Conservation (phyloP, 257 asterid genomes). For the Lycium ferocissimum region DNA sequence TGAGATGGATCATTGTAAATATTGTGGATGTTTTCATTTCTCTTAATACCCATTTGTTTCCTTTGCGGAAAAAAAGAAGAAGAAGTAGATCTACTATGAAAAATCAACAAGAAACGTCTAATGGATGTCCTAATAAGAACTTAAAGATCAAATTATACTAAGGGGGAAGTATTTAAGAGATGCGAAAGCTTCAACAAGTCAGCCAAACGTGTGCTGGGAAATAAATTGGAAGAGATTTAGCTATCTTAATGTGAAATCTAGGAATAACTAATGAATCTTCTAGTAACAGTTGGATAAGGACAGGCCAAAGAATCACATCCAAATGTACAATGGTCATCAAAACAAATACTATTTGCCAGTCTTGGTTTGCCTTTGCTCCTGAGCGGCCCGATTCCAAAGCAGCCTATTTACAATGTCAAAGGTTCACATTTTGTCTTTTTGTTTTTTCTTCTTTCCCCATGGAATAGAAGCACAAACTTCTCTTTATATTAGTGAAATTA, state of each 20-base stretch:
- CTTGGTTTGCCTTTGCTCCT: neutral
- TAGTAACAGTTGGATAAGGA: neutral
- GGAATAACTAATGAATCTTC: neutral
- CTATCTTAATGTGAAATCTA: constrained; percentile 11
- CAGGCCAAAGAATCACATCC: neutral
- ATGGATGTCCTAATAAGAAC: neutral
- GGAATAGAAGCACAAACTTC: neutral
- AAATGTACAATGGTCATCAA: neutral
- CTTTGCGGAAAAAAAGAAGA: neutral
- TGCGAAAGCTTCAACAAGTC: neutral
- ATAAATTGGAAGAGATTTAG: neutral
- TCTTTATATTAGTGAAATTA: neutral
- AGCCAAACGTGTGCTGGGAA: neutral
- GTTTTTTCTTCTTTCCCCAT: neutral
- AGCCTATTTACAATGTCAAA: neutral
- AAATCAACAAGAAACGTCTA: neutral
- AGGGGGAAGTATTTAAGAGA: neutral
- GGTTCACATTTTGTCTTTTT: neutral
- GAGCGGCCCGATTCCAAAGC: neutral
- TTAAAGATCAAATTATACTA: neutral
- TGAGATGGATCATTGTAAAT: neutral
- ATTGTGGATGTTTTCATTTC: neutral
- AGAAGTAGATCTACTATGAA: neutral
- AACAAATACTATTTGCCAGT: too few relatives aligned
- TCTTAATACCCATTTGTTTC: neutral